Percentiles rank a stretch among this genome's conserved stretches.
phyloP scores from a whole-genome alignment of 2,329 filamentous ascomycete genomes.

The Alternaria sp. region DNA sequence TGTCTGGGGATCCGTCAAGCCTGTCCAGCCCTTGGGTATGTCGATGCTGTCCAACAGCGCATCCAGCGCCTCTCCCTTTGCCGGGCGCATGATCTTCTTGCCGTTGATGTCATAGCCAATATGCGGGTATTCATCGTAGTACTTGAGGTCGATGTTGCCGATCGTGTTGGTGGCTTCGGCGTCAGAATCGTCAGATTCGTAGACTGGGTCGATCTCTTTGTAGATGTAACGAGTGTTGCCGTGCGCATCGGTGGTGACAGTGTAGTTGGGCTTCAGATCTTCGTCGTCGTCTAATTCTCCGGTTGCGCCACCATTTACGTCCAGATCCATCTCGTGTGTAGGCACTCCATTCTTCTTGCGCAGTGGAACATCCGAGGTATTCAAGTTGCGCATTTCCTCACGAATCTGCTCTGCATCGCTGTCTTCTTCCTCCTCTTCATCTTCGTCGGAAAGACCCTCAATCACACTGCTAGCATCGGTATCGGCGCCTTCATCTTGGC shows the following conservation, averaged over 20 bases:
- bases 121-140: conserved; percentile 97
- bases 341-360: conserved; percentile 22
- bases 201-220: conserved; percentile 89
- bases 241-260: conserved; percentile 80
- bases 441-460: conserved; percentile 41
- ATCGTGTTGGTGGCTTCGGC: conserved; percentile 86
- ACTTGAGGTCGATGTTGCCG: conserved; percentile 89
- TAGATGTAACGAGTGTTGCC: conserved; percentile 91
- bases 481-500: conserved; percentile 28
- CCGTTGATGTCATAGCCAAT: conserved; percentile 99
- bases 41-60: conserved; percentile 95
- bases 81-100: conserved; percentile 95
- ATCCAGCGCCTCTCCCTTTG: conserved; percentile 91
- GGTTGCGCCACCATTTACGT: conserved; percentile 22
- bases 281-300: conserved; percentile 40
- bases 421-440: conserved; percentile 43
- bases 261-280: conserved; percentile 58
- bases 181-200: conserved; percentile 95
- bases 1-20: conserved; percentile 89
- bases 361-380: conserved; percentile 39
- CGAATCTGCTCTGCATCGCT: conserved; percentile 52
- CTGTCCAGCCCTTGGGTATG: conserved; percentile 95
- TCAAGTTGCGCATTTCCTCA: conserved; percentile 53
- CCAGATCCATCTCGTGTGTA: conserved; percentile 24
- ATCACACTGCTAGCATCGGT: conserved; percentile 43